Percentiles rank a stretch among this genome's conserved stretches.
phyloP scores from a whole-genome alignment of 306 rosid species.

The Prunus kanzakura region DNA sequence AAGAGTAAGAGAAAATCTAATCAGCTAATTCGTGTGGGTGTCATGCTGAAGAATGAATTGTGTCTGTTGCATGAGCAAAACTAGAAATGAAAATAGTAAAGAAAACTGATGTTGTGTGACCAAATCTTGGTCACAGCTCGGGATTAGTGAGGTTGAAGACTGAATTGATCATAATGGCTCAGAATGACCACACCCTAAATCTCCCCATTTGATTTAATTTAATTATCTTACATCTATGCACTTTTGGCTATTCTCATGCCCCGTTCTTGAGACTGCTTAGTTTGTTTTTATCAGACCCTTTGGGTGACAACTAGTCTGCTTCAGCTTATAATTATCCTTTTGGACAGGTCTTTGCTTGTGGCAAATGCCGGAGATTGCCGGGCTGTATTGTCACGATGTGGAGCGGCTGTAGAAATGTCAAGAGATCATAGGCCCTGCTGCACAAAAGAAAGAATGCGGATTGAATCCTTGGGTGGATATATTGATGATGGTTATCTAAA shows the following conservation, averaged over 20 bases:
- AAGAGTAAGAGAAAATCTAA: not conserved
- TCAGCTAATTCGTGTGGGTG: not conserved
- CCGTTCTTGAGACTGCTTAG: not conserved
- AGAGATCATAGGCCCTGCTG: slow-evolving; percentile 78
- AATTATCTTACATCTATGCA: not conserved
- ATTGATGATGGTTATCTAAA: slow-evolving; percentile 70
- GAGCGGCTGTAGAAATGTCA: slow-evolving; percentile 74
- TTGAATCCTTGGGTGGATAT: slow-evolving; percentile 80
- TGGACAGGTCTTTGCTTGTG: slow-evolving; percentile 77
- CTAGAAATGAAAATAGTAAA: not conserved
- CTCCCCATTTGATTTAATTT: not conserved
- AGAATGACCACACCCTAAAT: not conserved
- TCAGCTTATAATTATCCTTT: not conserved
- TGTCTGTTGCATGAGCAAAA: not conserved
- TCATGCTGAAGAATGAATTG: not conserved
- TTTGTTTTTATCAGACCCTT: not conserved
- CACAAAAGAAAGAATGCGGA: slow-evolving; percentile 58
- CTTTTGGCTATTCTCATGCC: not conserved
- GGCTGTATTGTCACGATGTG: slow-evolving; percentile 75
- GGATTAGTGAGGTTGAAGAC: too few species aligned
- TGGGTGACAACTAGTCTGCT: not conserved
- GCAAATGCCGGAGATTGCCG: slow-evolving; percentile 98
- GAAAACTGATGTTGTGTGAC: not conserved
- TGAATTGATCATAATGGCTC: not conserved
- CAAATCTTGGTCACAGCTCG: not conserved